Evolutionary conservation across 768 basidiomycete genomes (phyloP).

Genomic region (Tylopilus balloui): DNA sequence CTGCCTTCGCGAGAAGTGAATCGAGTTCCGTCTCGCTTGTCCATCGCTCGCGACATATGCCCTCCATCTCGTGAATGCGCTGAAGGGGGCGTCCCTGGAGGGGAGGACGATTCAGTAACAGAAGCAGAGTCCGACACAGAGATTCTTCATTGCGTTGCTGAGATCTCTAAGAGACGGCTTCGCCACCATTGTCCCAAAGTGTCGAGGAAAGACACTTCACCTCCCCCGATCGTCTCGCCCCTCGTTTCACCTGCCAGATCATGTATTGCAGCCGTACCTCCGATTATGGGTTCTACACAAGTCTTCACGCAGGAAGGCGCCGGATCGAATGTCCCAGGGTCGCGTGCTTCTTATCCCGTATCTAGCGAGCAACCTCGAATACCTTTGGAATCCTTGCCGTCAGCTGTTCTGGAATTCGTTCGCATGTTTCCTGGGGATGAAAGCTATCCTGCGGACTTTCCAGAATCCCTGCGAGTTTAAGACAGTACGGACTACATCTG

Average conservation of each 20-base stretch:
- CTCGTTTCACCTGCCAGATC: constrained; percentile 26
- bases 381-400: constrained; percentile 20
- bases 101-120: constrained; percentile 27
- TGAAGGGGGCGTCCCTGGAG: neutral
- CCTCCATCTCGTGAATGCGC: neutral
- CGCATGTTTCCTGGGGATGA: constrained; percentile 33
- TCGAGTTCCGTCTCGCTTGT: neutral
- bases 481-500: neutral
- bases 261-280: constrained; percentile 3
- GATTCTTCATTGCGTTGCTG: constrained; percentile 18
- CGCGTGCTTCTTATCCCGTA: neutral
- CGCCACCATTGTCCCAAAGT: neutral
- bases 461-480: constrained; percentile 26
- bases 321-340: constrained; percentile 1
- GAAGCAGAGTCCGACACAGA: constrained; percentile 33
- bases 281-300: neutral
- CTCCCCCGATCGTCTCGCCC: constrained; percentile 21
- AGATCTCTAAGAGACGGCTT: constrained; percentile 12
- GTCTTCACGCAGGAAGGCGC: constrained; percentile 9
- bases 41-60: neutral
- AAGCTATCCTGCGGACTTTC: constrained; percentile 34
- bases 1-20: neutral
- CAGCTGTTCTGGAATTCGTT: constrained; percentile 30
- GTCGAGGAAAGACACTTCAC: constrained; percentile 1
- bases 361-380: neutral